phyloP scores from a whole-genome alignment of 805 yeast species.

The Wickerhamiella cacticola region DNA sequence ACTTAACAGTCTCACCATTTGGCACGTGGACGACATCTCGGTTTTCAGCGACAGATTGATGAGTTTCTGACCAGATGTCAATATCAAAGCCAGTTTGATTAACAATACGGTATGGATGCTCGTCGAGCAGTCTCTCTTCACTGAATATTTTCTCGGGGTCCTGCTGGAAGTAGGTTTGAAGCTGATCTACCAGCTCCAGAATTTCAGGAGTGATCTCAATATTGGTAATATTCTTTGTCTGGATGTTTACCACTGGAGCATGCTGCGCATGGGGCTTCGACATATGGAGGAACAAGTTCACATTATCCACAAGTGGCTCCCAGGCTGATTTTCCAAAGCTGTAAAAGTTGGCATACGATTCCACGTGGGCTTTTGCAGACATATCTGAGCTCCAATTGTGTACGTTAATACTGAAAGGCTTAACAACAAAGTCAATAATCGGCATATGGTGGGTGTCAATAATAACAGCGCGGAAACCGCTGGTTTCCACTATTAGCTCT shows the following conservation, averaged over 20 bases:
- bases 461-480: slow-evolving; percentile 67
- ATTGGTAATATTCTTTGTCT: slow-evolving; percentile 68
- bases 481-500: slow-evolving; percentile 48
- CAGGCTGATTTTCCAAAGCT: slow-evolving; percentile 83
- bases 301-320: slow-evolving; percentile 89
- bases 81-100: slow-evolving; percentile 79
- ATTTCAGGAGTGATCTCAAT: slow-evolving; percentile 71
- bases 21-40: slow-evolving; percentile 26
- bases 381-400: slow-evolving; percentile 80
- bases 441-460: slow-evolving; percentile 92
- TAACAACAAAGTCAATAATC: slow-evolving; percentile 59
- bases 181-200: slow-evolving; percentile 61
- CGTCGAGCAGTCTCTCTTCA: slow-evolving; percentile 54
- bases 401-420: slow-evolving; percentile 55
- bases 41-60: slow-evolving; percentile 24
- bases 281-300: slow-evolving; percentile 67
- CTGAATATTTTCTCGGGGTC: slow-evolving; percentile 21
- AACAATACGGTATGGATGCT: slow-evolving; percentile 65
- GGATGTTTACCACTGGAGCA: slow-evolving; percentile 48
- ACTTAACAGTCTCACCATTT: slow-evolving; percentile 45
- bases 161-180: slow-evolving; percentile 37
- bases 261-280: slow-evolving; percentile 37
- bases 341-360: slow-evolving; percentile 60
- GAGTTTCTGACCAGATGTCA: slow-evolving; percentile 64
- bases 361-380: slow-evolving; percentile 53